A percentile compares a stretch with the other conserved stretches of the same genome.
These are phyloP conservation scores for Eucalyptus cloeziana DNA, from an alignment of 345 rosid species.

Conservation along the genomic window DNA sequence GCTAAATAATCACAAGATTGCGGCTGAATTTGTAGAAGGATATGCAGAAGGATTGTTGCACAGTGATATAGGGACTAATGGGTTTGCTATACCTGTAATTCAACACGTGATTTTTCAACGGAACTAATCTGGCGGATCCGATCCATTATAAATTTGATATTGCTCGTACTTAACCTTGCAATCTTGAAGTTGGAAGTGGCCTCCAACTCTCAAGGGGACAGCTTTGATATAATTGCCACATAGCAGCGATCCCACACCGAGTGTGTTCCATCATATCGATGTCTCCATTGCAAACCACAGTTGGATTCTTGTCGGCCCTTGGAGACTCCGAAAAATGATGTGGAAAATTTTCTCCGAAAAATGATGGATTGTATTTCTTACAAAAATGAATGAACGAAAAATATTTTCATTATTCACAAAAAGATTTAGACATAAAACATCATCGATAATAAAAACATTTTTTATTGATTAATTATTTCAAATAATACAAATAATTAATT, in stretches of 20 bases:
- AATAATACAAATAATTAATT: too few species aligned
- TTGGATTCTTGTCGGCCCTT: not conserved
- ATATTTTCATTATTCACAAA: too few species aligned
- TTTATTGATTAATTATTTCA: too few species aligned
- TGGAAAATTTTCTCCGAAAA: too few species aligned
- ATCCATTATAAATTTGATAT: not conserved
- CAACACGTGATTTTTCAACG: not conserved
- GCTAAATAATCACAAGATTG: not conserved
- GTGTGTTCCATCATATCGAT: not conserved
- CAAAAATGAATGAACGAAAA: too few species aligned
- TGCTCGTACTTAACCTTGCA: not conserved
- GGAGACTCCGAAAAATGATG: not conserved
- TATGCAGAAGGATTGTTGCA: not conserved
- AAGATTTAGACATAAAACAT: too few species aligned
- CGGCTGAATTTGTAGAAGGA: not conserved
- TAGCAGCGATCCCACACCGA: not conserved
- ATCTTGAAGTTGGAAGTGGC: not conserved
- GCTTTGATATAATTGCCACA: not conserved
- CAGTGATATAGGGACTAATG: not conserved
- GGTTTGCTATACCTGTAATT: not conserved
- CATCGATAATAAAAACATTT: too few species aligned
- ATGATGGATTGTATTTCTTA: too few species aligned
- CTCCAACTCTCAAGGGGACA: not conserved
- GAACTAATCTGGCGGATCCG: not conserved
- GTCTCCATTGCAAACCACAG: not conserved